Conservation (phyloP, 176 grass and related monocot genomes). For the Puya raimondii region DNA sequence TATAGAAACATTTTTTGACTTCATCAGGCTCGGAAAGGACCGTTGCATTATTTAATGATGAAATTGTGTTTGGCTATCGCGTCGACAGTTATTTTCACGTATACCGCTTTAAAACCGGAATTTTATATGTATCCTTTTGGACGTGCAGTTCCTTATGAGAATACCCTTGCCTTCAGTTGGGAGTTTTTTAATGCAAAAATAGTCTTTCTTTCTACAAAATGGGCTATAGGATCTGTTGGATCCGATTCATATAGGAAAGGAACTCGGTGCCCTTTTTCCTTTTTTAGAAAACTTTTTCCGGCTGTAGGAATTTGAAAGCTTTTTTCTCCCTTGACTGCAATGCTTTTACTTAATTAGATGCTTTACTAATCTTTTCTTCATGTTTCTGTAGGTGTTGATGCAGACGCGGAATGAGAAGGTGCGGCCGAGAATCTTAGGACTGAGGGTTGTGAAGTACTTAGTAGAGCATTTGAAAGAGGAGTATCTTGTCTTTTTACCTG, state of each 20-base stretch:
- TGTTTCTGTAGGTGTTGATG: constrained; percentile 60
- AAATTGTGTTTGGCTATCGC: no score
- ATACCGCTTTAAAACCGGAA: no score
- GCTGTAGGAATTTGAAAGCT: neutral
- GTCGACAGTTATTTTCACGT: no score
- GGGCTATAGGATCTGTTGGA: no score
- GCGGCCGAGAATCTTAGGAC: constrained; percentile 61
- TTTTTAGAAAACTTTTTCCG: neutral
- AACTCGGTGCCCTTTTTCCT: no score
- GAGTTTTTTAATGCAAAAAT: no score
- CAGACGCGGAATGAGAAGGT: constrained; percentile 68
- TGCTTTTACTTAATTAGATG: neutral
- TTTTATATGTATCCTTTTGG: no score
- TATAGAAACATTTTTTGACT: constrained; percentile 3
- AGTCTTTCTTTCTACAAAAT: no score
- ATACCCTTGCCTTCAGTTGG: no score
- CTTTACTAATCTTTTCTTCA: neutral
- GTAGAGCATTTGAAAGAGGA: constrained; percentile 88
- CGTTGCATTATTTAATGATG: neutral
- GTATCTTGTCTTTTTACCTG: constrained; percentile 55
- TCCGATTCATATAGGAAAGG: no score
- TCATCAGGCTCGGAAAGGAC: neutral
- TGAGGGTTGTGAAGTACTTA: constrained; percentile 73
- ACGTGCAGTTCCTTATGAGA: no score
- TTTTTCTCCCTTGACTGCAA: neutral